Base-by-base conservation (phyloP, 2,329 filamentous ascomycete species). In the Fusarium sp. region DNA sequence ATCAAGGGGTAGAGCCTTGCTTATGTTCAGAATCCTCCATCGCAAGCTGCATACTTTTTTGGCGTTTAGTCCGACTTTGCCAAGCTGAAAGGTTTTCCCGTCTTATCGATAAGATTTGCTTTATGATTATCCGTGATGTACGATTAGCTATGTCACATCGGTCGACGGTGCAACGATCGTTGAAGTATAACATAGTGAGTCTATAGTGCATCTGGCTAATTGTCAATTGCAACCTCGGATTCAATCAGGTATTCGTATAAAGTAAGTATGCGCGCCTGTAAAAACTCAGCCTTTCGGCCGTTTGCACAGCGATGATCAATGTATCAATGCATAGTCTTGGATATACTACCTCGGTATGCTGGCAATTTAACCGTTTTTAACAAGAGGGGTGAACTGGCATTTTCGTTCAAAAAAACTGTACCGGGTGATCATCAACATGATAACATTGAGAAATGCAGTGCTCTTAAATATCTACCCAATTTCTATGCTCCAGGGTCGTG, bases 261-360 rank as follows among this genome's bases (percentile, higher is more conserved):
- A 10, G 6, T 29, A 5, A 13, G 7, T 49, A 61, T 53, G 58
- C 58, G 58, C 58, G 9, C 56, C 58, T 53, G 46, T 61, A 61
- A n/a, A 18, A 61, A 35, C 20, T 15, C 6, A 18, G 33, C 29
- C 18, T 40, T 27, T 11, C 11, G 11, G 15, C 35, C 15, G 33
- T 27, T 42, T 4, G 18, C 9, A 31, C 20, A 40, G 8, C 15
- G 11, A n/a, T 11, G 31, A 54, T 53, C 25, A 35, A 21, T 15
- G 3, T 15, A 7, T 21, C n/a, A 6, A 29, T 33, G 41, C 31
- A 35, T 35, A 15, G 9, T 4, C 2, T 35, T 42, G 8, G n/a
- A 31, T 0, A 5, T 4, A 42, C 47, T 31, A 42, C 47, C 23
- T 29, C 25, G 11, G 15, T 29, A 42, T 14, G 10, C 27, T 21